phyloP scores from a whole-genome alignment of 768 basidiomycete species.

The Clitopilus hobsonii region DNA sequence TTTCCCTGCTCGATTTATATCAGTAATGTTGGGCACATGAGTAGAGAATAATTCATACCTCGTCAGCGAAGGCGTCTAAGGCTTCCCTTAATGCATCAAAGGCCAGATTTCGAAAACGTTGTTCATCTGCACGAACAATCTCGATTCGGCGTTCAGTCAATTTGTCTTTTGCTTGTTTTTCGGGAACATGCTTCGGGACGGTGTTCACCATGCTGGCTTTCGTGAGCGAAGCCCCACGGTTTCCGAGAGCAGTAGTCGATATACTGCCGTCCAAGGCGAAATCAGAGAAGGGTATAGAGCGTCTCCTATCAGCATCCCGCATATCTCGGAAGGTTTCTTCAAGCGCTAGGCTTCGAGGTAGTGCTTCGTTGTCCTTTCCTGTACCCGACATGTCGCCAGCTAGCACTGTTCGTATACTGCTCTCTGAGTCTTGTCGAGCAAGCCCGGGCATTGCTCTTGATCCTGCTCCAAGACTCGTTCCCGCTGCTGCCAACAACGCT shows the following conservation, averaged over 20 bases:
- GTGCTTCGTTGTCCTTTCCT: constrained; percentile 2
- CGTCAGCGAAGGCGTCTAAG: constrained; percentile 58
- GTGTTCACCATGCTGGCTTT: neutral
- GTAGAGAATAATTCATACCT: no score
- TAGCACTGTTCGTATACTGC: constrained; percentile 70
- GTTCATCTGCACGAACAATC: constrained; percentile 45
- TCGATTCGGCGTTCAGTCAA: constrained; percentile 36
- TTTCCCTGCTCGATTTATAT: constrained; percentile 53
- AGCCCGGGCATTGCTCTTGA: constrained; percentile 23
- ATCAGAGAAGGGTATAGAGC: constrained; percentile 25
- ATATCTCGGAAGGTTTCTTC: constrained; percentile 26
- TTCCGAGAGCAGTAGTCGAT: neutral
- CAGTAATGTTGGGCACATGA: no score
- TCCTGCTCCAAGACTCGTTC: constrained; percentile 12
- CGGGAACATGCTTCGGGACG: neutral
- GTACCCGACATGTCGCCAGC: constrained; percentile 41
- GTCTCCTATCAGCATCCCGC: constrained; percentile 10
- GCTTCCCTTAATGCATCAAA: constrained; percentile 53
- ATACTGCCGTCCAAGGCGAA: constrained; percentile 17
- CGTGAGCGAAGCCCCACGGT: neutral
- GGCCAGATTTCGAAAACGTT: constrained; percentile 43
- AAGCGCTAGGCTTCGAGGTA: constrained; percentile 9
- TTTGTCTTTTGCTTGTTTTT: constrained; percentile 11
- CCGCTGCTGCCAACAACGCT: constrained; percentile 47
- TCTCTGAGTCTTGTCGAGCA: constrained; percentile 49